A percentile compares a stretch with the other conserved stretches of the same genome.
Conservation (phyloP, 202 grass and related monocot species). For the Carex arenaria region DNA sequence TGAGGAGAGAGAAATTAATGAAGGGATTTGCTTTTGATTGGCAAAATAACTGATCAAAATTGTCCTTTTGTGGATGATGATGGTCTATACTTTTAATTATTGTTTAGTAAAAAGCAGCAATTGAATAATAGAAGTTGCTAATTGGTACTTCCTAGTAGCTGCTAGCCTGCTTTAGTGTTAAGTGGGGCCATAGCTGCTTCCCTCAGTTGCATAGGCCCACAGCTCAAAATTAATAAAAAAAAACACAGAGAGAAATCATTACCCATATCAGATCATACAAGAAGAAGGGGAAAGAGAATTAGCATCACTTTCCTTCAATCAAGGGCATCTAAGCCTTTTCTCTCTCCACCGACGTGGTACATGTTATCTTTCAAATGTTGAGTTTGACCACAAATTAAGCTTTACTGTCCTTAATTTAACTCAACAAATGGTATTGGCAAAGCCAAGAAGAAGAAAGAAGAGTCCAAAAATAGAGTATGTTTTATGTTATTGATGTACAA, state of each 20-base stretch:
- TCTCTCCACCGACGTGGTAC: background rate
- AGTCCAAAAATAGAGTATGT: background rate
- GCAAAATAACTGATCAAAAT: conserved; percentile 13
- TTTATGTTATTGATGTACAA: background rate
- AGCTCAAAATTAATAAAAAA: background rate
- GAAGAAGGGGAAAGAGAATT: background rate
- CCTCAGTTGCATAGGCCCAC: background rate
- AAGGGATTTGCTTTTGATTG: conserved; percentile 18
- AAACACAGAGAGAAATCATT: background rate
- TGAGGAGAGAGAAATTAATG: conserved; percentile 8
- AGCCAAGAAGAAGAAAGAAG: background rate
- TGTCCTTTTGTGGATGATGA: conserved; percentile 20
- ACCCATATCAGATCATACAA: conserved; percentile 1
- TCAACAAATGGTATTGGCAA: background rate
- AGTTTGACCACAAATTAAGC: background rate
- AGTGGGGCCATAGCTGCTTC: background rate
- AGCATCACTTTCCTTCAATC: conserved; percentile 3
- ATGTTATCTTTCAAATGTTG: background rate
- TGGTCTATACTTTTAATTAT: conserved; percentile 18
- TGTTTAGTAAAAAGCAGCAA: conserved; percentile 15
- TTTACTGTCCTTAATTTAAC: background rate
- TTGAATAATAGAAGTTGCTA: conserved; percentile 25
- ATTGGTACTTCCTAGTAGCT: conserved; percentile 16
- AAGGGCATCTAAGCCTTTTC: conserved; percentile 1
- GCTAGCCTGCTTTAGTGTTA: conserved; percentile 6